Evolutionary conservation across 2,329 filamentous ascomycete genomes (phyloP), one percentile per base, ranked within the genome.

Genomic region (Achaetomium macrosporum): DNA sequence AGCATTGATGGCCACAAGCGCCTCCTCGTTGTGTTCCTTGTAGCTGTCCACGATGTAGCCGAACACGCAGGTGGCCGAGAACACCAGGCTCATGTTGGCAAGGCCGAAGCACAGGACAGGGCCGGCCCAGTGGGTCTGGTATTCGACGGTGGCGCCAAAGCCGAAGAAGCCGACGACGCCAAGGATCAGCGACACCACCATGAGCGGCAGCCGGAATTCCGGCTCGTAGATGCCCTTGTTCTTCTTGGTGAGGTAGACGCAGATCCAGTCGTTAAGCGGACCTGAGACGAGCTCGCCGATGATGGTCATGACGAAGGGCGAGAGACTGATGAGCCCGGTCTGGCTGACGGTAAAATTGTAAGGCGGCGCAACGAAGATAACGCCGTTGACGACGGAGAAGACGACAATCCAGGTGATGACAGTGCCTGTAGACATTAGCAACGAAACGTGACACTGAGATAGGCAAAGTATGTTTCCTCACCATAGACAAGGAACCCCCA

Each of bases 151-250:
- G 8, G 70, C 70, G 1, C 74, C 75, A 49, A 76, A 76, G 19
- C 73, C 74, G 54, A 70, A 76, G 64, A 76, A 76, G 9, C 74
- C 74, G 7, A 66, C 71, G 4, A 68, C 63, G 1, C 72, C 73
- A 15, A 74, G 58, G 12, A 76, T 47, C 15, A 69, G 64, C 1
- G 72, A 69, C 6, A 74, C 64, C 25, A 69, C 51, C 55, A 75
- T 69, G 1, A 73, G 66, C 12, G 69, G 69, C 9, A 76, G 66
- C 10, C 76, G 71, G 58, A 78, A 79, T 59, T 79, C 76, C 5
- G 76, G 77, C 59, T 79, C 76, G 62, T 78, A 79, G 44, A 77
- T 66, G n/a, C 76, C 76, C 17, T 65, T 66, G 61, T 78, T 79
- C 55, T 68, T 71, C 60, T 71, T 73, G 4, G 75, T 72, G 51